A percentile compares a stretch with the other conserved stretches of the same genome.
phyloP scores from a whole-genome alignment of 1,139 yeast species.

The Lodderomyces oxycetoniae region DNA sequence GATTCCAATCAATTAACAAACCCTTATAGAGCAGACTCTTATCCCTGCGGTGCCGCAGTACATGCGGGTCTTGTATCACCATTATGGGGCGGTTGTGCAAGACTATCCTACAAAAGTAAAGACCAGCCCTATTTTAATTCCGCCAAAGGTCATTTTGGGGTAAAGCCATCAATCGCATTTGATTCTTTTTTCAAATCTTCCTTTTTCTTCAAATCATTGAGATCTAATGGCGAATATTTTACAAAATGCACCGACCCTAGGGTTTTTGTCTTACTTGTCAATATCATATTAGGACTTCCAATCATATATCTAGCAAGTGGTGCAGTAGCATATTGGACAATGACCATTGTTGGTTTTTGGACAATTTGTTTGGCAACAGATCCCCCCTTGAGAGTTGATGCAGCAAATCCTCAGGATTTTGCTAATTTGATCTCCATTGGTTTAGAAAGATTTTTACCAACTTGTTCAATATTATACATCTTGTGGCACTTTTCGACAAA shows the following conservation, averaged over 20 bases:
- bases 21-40: conserved; percentile 86
- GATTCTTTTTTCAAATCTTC: conserved; percentile 73
- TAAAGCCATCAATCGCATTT: conserved; percentile 56
- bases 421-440: conserved; percentile 66
- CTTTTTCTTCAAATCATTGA: conserved; percentile 47
- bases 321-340: conserved; percentile 55
- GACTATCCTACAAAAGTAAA: conserved; percentile 54
- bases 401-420: conserved; percentile 47
- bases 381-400: conserved; percentile 66
- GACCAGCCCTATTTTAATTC: conserved; percentile 46
- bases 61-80: conserved; percentile 81
- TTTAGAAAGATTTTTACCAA: conserved; percentile 70
- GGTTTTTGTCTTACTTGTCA: conserved; percentile 48
- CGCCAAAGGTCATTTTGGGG: conserved; percentile 43
- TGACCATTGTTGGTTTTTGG: conserved; percentile 76
- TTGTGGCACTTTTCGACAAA: conserved; percentile 60
- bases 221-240: conserved; percentile 20
- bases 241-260: conserved; percentile 67
- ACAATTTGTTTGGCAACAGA: conserved; percentile 75
- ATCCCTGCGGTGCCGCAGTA: conserved; percentile 83
- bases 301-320: conserved; percentile 55
- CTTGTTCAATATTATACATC: conserved; percentile 64
- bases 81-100: conserved; percentile 75
- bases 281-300: conserved; percentile 57
- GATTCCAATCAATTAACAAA: conserved; percentile 32